Evolutionary conservation across 495 filamentous ascomycete genomes (phyloP).

Genomic region (Aspergillus sclerotiicarbonarius): DNA sequence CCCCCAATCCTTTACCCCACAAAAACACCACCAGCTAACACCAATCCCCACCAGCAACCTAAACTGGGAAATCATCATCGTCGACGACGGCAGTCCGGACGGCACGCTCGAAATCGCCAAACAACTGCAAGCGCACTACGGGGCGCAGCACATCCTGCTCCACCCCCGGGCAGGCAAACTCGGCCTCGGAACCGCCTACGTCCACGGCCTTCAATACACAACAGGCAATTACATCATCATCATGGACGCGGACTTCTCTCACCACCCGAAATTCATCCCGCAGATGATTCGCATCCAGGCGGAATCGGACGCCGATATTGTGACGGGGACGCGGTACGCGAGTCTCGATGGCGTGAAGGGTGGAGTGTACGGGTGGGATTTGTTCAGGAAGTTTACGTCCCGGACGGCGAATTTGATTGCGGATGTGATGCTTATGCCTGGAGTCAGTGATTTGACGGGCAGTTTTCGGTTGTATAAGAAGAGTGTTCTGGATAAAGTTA

Average conservation of each 20-base stretch:
- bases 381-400: slow-evolving; percentile 91
- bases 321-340: slow-evolving; percentile 92
- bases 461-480: slow-evolving; percentile 95
- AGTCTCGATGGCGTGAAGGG: slow-evolving; percentile 61
- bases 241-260: slow-evolving; percentile 99
- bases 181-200: slow-evolving; percentile 93
- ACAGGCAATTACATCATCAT: slow-evolving; percentile 96
- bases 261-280: slow-evolving; percentile 96
- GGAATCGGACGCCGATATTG: slow-evolving; percentile 80
- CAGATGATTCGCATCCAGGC: slow-evolving; percentile 78
- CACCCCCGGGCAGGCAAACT: slow-evolving; percentile 90
- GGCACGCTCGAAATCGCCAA: slow-evolving; percentile 85
- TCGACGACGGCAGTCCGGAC: slow-evolving; percentile 97
- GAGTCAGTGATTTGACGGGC: slow-evolving; percentile 95
- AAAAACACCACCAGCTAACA: not conserved
- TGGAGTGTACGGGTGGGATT: slow-evolving; percentile 95
- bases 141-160: slow-evolving; percentile 70
- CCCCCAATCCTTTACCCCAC: not conserved
- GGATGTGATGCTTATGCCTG: slow-evolving; percentile 87
- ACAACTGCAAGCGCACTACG: slow-evolving; percentile 84
- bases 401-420: slow-evolving; percentile 92
- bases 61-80: slow-evolving; percentile 95
- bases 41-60: slow-evolving; percentile 61
- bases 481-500: slow-evolving; percentile 82
- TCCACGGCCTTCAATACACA: slow-evolving; percentile 84